phyloP scores from a whole-genome alignment of 257 asterid genomes.

The Solanum piurae region DNA sequence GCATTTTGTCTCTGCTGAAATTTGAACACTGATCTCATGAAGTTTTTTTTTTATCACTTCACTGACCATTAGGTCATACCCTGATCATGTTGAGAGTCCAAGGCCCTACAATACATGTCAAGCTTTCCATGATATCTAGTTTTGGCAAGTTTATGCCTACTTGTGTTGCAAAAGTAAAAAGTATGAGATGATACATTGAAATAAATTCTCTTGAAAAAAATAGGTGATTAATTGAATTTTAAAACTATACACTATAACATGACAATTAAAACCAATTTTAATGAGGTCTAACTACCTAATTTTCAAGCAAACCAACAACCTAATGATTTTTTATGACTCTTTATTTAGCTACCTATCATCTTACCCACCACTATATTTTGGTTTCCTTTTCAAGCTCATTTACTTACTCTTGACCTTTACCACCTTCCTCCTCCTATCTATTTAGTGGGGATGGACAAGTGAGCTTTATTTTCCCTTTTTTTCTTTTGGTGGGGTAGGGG shows the following conservation, averaged over 20 bases:
- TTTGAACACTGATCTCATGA: background rate
- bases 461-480: background rate
- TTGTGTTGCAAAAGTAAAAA: background rate
- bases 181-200: background rate
- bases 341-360: slow-evolving; percentile 9
- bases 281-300: background rate
- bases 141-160: background rate
- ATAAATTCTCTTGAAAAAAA: background rate
- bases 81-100: background rate
- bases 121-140: background rate
- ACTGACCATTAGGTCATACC: background rate
- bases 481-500: background rate
- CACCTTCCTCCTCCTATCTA: background rate
- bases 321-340: slow-evolving; percentile 1
- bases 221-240: background rate
- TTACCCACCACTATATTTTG: slow-evolving; percentile 17
- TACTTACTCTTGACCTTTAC: slow-evolving; percentile 4
- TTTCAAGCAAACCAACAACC: slow-evolving; percentile 14
- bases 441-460: background rate
- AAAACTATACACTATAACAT: background rate
- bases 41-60: background rate
- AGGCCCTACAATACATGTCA: background rate
- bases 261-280: background rate
- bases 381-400: slow-evolving; percentile 11
- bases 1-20: background rate